Evolutionary conservation across 2,329 filamentous ascomycete species (phyloP).

Genomic region (Ramularia collo-cygni): DNA sequence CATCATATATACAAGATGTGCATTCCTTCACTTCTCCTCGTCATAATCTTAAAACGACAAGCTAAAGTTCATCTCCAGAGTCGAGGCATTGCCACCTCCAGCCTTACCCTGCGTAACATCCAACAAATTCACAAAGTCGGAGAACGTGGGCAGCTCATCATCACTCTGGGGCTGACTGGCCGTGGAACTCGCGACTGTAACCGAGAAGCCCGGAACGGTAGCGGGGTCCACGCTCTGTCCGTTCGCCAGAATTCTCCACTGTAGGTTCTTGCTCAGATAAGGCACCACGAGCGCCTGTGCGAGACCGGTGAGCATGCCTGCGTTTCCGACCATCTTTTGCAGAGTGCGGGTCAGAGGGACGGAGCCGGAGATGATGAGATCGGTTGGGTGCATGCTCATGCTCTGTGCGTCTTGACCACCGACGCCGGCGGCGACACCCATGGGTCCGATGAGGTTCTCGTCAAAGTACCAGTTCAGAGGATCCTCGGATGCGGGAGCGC

Average conservation of each 20-base stretch:
- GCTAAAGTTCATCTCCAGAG: too few species aligned
- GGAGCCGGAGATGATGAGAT: constrained; percentile 32
- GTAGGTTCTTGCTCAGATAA: constrained; percentile 28
- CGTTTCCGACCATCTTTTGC: constrained; percentile 16
- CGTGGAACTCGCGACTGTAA: constrained; percentile 34
- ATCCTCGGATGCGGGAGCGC: constrained; percentile 38
- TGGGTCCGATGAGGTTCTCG: constrained; percentile 52
- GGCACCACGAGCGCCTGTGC: constrained; percentile 22
- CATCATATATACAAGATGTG: too few species aligned
- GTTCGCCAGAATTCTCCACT: constrained; percentile 28
- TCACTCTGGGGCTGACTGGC: constrained; percentile 28
- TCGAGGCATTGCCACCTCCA: constrained; percentile 13
- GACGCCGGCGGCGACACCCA: constrained; percentile 40
- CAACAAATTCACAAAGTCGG: constrained; percentile 21
- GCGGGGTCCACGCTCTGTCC: constrained; percentile 28
- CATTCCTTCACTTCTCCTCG: too few species aligned
- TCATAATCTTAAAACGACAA: too few species aligned
- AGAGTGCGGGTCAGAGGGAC: constrained; percentile 42
- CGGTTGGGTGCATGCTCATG: constrained; percentile 18
- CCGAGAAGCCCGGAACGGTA: constrained; percentile 32
- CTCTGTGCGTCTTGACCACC: constrained; percentile 9
- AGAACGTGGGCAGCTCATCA: constrained; percentile 30
- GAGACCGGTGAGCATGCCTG: constrained; percentile 27
- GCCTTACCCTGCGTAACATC: constrained; percentile 17
- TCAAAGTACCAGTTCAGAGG: constrained; percentile 44